A percentile compares a stretch with the other conserved stretches of the same genome.
Evolutionary conservation across 176 grass and related monocot genomes (phyloP).

Genomic region (maize (Zea mays)): Zm-B73-REFERENCE-NAM-5.0 NC_050101.1:66686001-66686500

Average conservation of each 20-base stretch:
- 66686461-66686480: slow-evolving; percentile 73
- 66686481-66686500: slow-evolving; percentile 61
- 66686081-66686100: background rate
- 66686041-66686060: slow-evolving; percentile 54
- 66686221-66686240: slow-evolving; percentile 72
- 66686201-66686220: slow-evolving; percentile 48
- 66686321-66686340: background rate
- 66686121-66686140: background rate
- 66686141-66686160: slow-evolving; percentile 20
- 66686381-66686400: too few relatives aligned
- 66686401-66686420: background rate
- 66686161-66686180: slow-evolving; percentile 66
- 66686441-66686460: slow-evolving; percentile 71
- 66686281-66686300: slow-evolving; percentile 60
- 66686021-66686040: slow-evolving; percentile 67
- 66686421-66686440: background rate
- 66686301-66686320: slow-evolving; percentile 63
- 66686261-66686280: slow-evolving; percentile 92
- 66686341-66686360: background rate
- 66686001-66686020: slow-evolving; percentile 68
- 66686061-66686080: slow-evolving; percentile 52
- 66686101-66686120: background rate
- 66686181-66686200: slow-evolving; percentile 80
- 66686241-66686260: slow-evolving; percentile 68
- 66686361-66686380: too few relatives aligned